phyloP scores from a whole-genome alignment of 371 early-diverging fungal species.

The Chytridium lagenaria region DNA sequence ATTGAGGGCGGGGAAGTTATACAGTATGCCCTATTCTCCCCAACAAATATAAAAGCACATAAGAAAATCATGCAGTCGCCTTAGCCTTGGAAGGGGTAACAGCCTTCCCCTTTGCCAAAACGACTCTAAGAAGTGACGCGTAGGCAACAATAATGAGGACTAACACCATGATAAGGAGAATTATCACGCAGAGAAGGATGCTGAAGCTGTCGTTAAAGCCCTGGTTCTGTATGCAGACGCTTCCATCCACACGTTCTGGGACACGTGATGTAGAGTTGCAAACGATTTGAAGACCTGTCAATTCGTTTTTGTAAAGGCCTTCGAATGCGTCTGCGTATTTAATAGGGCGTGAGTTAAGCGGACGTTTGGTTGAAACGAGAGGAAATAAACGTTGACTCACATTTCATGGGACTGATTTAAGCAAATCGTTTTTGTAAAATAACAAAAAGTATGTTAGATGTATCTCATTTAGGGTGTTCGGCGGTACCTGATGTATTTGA shows the following conservation, averaged over 20 bases:
- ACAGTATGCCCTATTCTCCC: no score
- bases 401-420: constrained; percentile 29
- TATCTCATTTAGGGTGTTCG: constrained; percentile 32
- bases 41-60: no score
- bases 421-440: no score
- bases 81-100: constrained; percentile 23
- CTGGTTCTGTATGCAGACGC: constrained; percentile 18
- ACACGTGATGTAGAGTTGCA: constrained; percentile 18
- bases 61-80: no score
- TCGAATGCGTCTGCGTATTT: constrained; percentile 43
- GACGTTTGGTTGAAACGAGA: neutral
- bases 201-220: constrained; percentile 30
- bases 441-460: constrained; percentile 53
- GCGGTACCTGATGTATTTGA: constrained; percentile 36
- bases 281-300: constrained; percentile 52
- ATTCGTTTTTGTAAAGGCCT: constrained; percentile 64
- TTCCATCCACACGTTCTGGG: constrained; percentile 16
- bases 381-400: neutral
- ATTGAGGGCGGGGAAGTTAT: no score
- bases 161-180: constrained; percentile 19
- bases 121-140: constrained; percentile 24
- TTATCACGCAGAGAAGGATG: constrained; percentile 21
- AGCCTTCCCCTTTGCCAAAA: constrained; percentile 33
- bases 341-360: neutral
- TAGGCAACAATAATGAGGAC: constrained; percentile 29